phyloP scores from a whole-genome alignment of 306 rosid species.

The Corylus heterophylla region DNA sequence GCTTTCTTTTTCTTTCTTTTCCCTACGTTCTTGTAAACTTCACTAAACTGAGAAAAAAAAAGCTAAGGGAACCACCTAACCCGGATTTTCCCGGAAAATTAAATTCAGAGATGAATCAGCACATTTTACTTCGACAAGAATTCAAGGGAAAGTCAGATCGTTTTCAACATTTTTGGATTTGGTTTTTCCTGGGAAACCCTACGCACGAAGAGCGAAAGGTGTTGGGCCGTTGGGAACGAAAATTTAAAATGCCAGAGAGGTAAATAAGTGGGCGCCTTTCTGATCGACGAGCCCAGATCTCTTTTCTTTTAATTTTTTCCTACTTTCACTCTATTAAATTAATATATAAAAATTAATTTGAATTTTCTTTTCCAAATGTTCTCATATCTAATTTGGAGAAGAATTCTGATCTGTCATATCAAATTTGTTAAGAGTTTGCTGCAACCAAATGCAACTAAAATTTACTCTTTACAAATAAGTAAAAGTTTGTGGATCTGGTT shows the following conservation, averaged over 20 bases:
- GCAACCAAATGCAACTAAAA: too few relatives aligned
- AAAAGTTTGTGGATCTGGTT: too few relatives aligned
- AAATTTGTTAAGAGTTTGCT: too few relatives aligned
- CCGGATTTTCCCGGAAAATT: conserved; percentile 21
- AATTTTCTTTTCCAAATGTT: too few relatives aligned
- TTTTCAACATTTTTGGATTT: not conserved
- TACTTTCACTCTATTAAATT: too few relatives aligned
- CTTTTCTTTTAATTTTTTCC: not conserved
- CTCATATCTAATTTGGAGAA: too few relatives aligned
- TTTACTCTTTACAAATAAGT: too few relatives aligned
- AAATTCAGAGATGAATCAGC: not conserved
- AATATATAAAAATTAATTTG: too few relatives aligned
- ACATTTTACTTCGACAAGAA: not conserved
- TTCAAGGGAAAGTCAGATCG: not conserved
- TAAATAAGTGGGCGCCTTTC: conserved; percentile 34
- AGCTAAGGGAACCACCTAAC: not conserved
- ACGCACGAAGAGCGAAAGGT: conserved; percentile 8
- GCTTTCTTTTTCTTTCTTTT: not conserved
- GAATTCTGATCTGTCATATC: too few relatives aligned
- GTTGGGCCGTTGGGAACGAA: conserved; percentile 13
- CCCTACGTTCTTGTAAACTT: not conserved
- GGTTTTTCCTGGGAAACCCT: conserved; percentile 45
- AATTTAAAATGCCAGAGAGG: conserved; percentile 29
- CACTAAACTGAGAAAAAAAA: not conserved
- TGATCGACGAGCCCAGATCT: conserved; percentile 18